Evolutionary conservation across 805 yeast species (phyloP).

Genomic region (Metschnikowia picachoensis): DNA sequence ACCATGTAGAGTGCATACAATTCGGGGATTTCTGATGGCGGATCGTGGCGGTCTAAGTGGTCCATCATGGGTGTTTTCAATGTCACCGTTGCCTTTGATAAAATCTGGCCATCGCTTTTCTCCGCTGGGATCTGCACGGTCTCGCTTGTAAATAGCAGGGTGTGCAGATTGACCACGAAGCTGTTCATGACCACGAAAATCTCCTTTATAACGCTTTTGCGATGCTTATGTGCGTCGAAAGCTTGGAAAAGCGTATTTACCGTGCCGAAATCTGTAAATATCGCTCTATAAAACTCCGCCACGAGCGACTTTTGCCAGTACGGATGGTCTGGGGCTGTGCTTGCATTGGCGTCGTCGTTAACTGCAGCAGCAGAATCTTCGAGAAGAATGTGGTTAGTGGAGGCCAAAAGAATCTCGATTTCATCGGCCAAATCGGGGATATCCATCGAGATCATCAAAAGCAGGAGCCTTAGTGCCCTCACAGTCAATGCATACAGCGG

Average conservation of each 20-base stretch:
- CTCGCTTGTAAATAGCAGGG: conserved; percentile 21
- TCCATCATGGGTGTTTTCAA: conserved; percentile 62
- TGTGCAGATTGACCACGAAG: conserved; percentile 25
- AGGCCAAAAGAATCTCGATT: conserved; percentile 73
- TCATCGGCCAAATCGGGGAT: conserved; percentile 65
- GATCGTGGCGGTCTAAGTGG: conserved; percentile 72
- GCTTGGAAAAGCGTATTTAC: conserved; percentile 51
- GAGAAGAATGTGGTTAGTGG: conserved; percentile 68
- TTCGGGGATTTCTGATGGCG: conserved; percentile 59
- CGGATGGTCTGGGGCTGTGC: background rate
- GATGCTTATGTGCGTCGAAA: conserved; percentile 54
- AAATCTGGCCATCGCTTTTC: conserved; percentile 14
- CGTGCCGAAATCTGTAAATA: conserved; percentile 54
- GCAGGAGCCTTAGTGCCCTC: conserved; percentile 70
- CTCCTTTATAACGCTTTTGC: conserved; percentile 59
- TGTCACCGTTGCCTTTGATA: conserved; percentile 43
- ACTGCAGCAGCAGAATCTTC: conserved; percentile 48
- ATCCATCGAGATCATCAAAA: conserved; percentile 54
- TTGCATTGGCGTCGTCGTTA: conserved; percentile 3
- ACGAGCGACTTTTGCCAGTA: conserved; percentile 73
- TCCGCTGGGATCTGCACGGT: conserved; percentile 21
- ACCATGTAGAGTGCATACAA: conserved; percentile 59
- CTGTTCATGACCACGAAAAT: conserved; percentile 36
- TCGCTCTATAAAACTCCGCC: conserved; percentile 63
- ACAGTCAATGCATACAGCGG: conserved; percentile 66